These are phyloP conservation scores for Hylodesmum podocarpum DNA, from an alignment of 306 rosid genomes.

Conservation along the genomic window DNA sequence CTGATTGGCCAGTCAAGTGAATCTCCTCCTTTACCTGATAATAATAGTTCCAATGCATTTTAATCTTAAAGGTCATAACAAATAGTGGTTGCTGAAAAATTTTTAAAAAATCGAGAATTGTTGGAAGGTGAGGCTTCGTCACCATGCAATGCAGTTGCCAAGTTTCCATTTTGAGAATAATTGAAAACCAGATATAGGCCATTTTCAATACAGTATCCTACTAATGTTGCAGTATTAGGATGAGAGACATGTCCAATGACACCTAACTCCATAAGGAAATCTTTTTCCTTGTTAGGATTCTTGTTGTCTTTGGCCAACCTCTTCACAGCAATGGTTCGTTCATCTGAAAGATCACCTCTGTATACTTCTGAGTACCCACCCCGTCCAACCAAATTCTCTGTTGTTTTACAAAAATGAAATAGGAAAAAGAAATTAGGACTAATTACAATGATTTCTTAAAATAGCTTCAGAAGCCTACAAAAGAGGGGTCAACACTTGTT, in stretches of 20 bases:
- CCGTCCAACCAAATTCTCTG: slow-evolving; percentile 76
- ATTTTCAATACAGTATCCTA: slow-evolving; percentile 85
- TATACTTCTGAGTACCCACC: slow-evolving; percentile 97
- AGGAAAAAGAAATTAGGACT: neutral
- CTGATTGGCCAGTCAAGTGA: slow-evolving; percentile 74
- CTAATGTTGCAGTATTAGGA: slow-evolving; percentile 73
- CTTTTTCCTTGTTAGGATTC: slow-evolving; percentile 79
- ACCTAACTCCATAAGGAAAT: slow-evolving; percentile 91
- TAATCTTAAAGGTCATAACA: neutral
- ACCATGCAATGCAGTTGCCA: slow-evolving; percentile 94
- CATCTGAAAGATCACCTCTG: slow-evolving; percentile 67
- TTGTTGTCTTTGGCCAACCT: slow-evolving; percentile 80
- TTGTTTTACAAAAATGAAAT: neutral
- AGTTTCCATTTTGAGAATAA: slow-evolving; percentile 85
- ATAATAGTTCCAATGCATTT: neutral
- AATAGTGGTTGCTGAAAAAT: neutral
- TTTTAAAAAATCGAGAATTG: neutral
- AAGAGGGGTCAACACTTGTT: no score
- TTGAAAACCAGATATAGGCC: slow-evolving; percentile 77
- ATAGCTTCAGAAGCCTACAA: neutral
- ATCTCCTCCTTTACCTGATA: slow-evolving; percentile 55
- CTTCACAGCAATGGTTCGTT: slow-evolving; percentile 78
- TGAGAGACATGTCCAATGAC: slow-evolving; percentile 83
- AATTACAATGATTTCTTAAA: neutral
- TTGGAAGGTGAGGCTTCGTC: neutral